These are phyloP conservation scores for Copromyces sp. DNA, from an alignment of 495 filamentous ascomycete species.

Conservation along the genomic window DNA sequence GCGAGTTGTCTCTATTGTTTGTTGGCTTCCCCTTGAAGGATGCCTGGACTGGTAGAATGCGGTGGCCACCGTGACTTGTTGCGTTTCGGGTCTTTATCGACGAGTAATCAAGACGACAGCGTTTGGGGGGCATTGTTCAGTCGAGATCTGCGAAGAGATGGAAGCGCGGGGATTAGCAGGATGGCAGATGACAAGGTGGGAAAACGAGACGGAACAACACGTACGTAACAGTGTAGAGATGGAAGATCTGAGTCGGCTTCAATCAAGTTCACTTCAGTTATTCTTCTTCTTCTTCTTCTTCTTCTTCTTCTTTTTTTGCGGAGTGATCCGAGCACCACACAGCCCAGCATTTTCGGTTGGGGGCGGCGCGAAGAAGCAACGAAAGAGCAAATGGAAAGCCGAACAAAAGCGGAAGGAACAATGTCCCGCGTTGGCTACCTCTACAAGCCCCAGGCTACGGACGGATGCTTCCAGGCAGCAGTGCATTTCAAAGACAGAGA, in stretches of 20 bases:
- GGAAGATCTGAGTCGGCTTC: not conserved
- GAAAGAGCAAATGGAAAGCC: not conserved
- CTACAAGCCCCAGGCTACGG: not conserved
- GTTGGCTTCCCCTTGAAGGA: not conserved
- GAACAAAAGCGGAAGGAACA: not conserved
- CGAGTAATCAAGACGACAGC: not conserved
- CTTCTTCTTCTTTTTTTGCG: not conserved
- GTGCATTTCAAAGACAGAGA: not conserved
- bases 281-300: not conserved
- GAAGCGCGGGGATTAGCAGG: not conserved
- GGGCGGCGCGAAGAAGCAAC: not conserved
- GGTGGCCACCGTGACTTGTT: not conserved
- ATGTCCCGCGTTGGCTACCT: not conserved
- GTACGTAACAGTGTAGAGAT: not conserved
- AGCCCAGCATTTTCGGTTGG: not conserved
- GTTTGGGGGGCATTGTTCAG: not conserved
- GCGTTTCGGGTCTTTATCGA: not conserved
- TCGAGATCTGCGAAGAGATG: not conserved
- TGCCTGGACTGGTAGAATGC: not conserved
- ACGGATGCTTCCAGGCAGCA: not conserved
- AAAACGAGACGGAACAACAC: not conserved
- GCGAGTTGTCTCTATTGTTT: not conserved
- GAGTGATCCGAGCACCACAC: not conserved
- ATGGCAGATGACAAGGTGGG: not conserved
- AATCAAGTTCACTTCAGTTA: too few relatives aligned